Base-by-base conservation (phyloP, 768 basidiomycete species). In the Tylopilus plumbeoviolaceoides region DNA sequence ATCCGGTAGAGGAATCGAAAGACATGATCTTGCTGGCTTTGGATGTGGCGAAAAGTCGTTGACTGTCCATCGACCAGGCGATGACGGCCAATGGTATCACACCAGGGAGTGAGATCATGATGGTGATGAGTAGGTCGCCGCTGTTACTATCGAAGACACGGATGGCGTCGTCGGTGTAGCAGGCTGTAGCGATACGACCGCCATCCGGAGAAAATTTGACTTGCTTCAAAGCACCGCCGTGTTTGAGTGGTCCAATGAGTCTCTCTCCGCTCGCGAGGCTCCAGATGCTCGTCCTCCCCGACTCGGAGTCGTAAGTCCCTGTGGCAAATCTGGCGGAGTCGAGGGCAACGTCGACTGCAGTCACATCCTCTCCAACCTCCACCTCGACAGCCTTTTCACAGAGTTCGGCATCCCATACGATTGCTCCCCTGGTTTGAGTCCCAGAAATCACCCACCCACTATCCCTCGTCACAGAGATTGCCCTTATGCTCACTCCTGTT, bases 201-300 rank as follows among this genome's bases (percentile, higher is more conserved):
- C 38, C 46, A 35, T 44, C 7, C 0, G 54, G 56, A 4, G 48
- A 57, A 40, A 57, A 56, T 18, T 40, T 39, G 17, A 48, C 11
- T 2, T 18, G 35, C 1, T 20, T 15, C 12, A 48, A 2, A 33
- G 4, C 31, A 33, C 31, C n/a, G 47, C 18, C 25, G 18, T 48
- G 36, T 28, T 7, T 1, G 15, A 48, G 47, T 0, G 47, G 38
- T 4, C 47, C 47, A 40, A 48, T 25, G n/a, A 48, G 11, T 30
- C 27, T 48, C 27, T 39, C 18, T 4, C 47, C 47, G 18, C 25
- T 30, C 11, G 27, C 27, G 5, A 39, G 28, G 11, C 38, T 28
- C 47, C 47, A 48, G 25, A 48, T 39, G 38, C 14, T 40, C 25
- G 18, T 25, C 7, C 14, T 28, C 5, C 12, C 7, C 14, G n/a